Conservation (phyloP, 2,329 filamentous ascomycete genomes). For the Epichloe festucae region DNA sequence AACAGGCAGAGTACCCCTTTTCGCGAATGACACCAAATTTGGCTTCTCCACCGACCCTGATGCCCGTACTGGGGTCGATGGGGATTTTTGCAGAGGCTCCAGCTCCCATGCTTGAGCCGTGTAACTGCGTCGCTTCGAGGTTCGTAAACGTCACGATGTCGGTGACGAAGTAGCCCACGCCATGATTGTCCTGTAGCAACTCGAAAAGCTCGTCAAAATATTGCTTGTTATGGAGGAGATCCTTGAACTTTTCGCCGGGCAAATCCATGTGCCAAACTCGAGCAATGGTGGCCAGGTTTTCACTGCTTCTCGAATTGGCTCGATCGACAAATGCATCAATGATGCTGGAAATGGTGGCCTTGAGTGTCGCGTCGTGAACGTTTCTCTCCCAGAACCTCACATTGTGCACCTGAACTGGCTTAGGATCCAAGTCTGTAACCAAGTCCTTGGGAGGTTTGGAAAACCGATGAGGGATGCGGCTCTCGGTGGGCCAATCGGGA, state of each 20-base stretch:
- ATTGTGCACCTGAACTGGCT: constrained; percentile 15
- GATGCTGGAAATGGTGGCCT: constrained; percentile 14
- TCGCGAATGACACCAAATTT: constrained; percentile 11
- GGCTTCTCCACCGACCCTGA: constrained; percentile 10
- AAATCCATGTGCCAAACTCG: constrained; percentile 19
- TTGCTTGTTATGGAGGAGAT: constrained; percentile 12
- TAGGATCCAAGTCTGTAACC: constrained; percentile 14
- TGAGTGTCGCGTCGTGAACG: constrained; percentile 13
- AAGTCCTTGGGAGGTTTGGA: constrained; percentile 12
- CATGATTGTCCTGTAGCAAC: constrained; percentile 12
- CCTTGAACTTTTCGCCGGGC: constrained; percentile 17
- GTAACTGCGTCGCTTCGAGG: constrained; percentile 11
- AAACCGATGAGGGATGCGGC: constrained; percentile 13
- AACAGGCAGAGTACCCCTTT: constrained; percentile 11
- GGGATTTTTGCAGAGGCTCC: constrained; percentile 10
- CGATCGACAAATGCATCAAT: constrained; percentile 14
- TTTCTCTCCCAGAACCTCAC: constrained; percentile 16
- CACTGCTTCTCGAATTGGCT: constrained; percentile 10
- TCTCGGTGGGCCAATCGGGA: constrained; percentile 14
- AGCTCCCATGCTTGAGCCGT: constrained; percentile 5
- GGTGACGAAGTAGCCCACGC: constrained; percentile 16
- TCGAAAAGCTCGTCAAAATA: constrained; percentile 17
- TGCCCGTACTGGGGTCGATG: constrained; percentile 10
- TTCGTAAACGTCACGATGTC: constrained; percentile 17
- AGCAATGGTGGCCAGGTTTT: constrained; percentile 14